Conservation (phyloP, 306 rosid genomes). For the Gillenia trifoliata region DNA sequence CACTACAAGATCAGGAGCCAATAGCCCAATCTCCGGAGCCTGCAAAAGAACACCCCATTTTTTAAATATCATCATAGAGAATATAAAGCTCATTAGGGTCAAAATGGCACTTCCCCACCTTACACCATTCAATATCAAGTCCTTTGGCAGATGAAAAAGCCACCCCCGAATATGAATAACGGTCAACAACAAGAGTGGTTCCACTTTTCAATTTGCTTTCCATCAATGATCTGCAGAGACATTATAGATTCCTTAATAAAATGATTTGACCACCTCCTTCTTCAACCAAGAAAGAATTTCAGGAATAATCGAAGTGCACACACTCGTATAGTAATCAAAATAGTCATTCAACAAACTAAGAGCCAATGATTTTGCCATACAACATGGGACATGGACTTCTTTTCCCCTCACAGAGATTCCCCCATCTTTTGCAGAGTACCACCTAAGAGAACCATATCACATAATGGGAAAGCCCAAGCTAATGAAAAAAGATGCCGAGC, state of each 20-base stretch:
- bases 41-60: conserved; percentile 29
- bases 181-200: conserved; percentile 85
- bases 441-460: too few species aligned
- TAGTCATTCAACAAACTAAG: background rate
- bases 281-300: background rate
- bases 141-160: conserved; percentile 96
- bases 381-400: background rate
- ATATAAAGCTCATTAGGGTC: background rate
- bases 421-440: background rate
- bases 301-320: background rate
- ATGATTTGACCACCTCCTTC: background rate
- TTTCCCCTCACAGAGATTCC: background rate
- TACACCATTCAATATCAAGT: conserved; percentile 82
- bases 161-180: conserved; percentile 95
- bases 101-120: conserved; percentile 41
- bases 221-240: conserved; percentile 65
- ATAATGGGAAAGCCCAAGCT: too few species aligned
- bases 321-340: background rate
- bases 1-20: conserved; percentile 73
- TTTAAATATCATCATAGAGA: conserved; percentile 5
- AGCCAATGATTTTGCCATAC: background rate
- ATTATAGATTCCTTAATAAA: background rate
- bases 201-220: conserved; percentile 77
- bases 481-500: too few species aligned
- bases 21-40: conserved; percentile 87